Conservation (phyloP, 345 rosid species). For the Gossypium bickii region DNA sequence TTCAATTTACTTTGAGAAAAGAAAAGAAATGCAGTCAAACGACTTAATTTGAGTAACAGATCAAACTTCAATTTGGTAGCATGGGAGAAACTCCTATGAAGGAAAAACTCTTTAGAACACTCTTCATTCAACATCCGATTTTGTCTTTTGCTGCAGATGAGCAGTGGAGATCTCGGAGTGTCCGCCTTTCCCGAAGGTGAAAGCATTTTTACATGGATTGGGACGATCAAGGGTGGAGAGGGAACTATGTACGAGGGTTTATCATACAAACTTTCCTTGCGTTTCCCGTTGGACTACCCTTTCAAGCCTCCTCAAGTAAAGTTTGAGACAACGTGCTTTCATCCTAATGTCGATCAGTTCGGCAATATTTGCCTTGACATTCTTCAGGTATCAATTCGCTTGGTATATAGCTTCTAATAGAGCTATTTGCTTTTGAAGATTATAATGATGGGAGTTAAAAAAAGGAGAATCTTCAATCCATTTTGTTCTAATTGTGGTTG, state of each 20-base stretch:
- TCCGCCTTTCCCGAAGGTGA: conserved; percentile 71
- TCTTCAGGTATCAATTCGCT: conserved; percentile 48
- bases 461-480: background rate
- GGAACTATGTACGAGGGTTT: conserved; percentile 59
- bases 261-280: conserved; percentile 55
- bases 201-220: conserved; percentile 60
- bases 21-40: background rate
- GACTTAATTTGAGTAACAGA: background rate
- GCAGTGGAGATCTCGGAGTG: conserved; percentile 57
- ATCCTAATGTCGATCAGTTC: conserved; percentile 60
- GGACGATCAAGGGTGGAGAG: conserved; percentile 58
- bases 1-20: background rate
- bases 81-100: too few species aligned
- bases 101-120: too few species aligned
- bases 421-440: background rate
- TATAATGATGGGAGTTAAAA: too few species aligned
- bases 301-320: conserved; percentile 67
- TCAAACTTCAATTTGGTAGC: too few species aligned
- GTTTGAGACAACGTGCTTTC: conserved; percentile 66
- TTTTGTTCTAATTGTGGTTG: background rate
- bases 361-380: conserved; percentile 74
- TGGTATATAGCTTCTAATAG: background rate
- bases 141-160: conserved; percentile 38
- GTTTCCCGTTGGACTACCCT: conserved; percentile 60
- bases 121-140: background rate